Evolutionary conservation across 805 yeast species (phyloP).

Genomic region (Candida ulmi): DNA sequence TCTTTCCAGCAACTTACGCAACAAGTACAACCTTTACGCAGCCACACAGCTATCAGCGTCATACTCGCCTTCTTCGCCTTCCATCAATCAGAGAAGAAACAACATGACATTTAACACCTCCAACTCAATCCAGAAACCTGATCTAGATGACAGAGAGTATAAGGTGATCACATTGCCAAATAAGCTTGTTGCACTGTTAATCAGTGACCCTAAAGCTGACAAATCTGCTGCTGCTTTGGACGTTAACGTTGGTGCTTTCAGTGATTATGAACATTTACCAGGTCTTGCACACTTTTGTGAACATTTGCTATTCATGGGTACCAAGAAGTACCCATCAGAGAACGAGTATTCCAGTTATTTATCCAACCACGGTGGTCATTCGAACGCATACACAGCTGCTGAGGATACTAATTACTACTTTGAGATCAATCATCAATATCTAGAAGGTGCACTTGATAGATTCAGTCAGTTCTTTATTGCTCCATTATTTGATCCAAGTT

Average conservation of each 20-base stretch:
- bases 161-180: slow-evolving; percentile 57
- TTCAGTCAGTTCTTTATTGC: slow-evolving; percentile 87
- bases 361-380: slow-evolving; percentile 79
- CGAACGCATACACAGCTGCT: slow-evolving; percentile 89
- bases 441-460: slow-evolving; percentile 86
- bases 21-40: background rate
- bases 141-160: slow-evolving; percentile 70
- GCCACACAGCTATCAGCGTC: no score
- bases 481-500: slow-evolving; percentile 67
- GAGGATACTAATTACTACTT: slow-evolving; percentile 89
- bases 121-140: slow-evolving; percentile 33
- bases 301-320: slow-evolving; percentile 76
- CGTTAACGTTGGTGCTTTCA: slow-evolving; percentile 71
- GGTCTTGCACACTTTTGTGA: slow-evolving; percentile 81
- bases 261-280: slow-evolving; percentile 56
- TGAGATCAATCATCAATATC: slow-evolving; percentile 68
- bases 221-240: slow-evolving; percentile 77
- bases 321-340: slow-evolving; percentile 70
- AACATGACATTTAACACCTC: slow-evolving; percentile 17
- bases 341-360: slow-evolving; percentile 73
- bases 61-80: background rate
- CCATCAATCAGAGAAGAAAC: background rate
- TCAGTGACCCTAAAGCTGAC: slow-evolving; percentile 65
- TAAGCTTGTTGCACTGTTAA: slow-evolving; percentile 52
- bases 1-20: background rate